Percentiles rank a stretch among this genome's conserved stretches.
These are phyloP conservation scores for Phlebiopsis flavidoalba DNA, from an alignment of 768 basidiomycete genomes.

Conservation along the genomic window DNA sequence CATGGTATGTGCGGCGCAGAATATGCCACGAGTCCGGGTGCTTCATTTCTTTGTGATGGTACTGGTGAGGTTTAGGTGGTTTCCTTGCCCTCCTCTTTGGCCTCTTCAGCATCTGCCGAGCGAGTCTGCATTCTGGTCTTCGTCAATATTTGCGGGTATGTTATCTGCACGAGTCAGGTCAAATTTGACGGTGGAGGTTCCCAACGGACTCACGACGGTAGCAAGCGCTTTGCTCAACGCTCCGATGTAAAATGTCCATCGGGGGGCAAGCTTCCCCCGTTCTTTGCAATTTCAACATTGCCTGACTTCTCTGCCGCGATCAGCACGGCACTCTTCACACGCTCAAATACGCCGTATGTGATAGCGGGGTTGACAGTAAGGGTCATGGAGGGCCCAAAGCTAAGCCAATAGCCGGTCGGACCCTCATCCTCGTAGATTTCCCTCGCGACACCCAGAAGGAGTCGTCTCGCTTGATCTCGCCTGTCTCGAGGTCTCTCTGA, in stretches of 20 bases:
- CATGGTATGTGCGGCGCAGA: constrained; percentile 61
- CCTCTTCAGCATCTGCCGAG: constrained; percentile 51
- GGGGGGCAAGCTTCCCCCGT: constrained; percentile 62
- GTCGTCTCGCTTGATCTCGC: constrained; percentile 38
- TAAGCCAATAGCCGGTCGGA: constrained; percentile 85
- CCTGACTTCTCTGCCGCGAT: constrained; percentile 42
- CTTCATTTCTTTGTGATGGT: constrained; percentile 40
- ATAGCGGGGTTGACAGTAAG: constrained; percentile 97
- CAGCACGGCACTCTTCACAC: constrained; percentile 73
- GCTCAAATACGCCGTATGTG: constrained; percentile 93
- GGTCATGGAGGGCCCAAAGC: constrained; percentile 88
- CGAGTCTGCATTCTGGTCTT: constrained; percentile 95
- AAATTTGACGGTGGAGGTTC: neutral
- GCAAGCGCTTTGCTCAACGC: constrained; percentile 93
- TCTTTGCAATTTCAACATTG: constrained; percentile 21
- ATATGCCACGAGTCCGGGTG: constrained; percentile 77
- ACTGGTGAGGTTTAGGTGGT: constrained; percentile 32
- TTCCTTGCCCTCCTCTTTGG: constrained; percentile 33
- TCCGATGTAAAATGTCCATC: constrained; percentile 79
- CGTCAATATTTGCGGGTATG: constrained; percentile 94
- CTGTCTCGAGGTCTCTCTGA: neutral
- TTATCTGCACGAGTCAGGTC: constrained; percentile 49
- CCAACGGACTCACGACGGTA: constrained; percentile 65
- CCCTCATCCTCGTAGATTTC: constrained; percentile 92
- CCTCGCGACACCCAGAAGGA: constrained; percentile 74